These are phyloP conservation scores for Cercospora zeina DNA, from an alignment of 2,329 filamentous ascomycete genomes.

Conservation along the genomic window DNA sequence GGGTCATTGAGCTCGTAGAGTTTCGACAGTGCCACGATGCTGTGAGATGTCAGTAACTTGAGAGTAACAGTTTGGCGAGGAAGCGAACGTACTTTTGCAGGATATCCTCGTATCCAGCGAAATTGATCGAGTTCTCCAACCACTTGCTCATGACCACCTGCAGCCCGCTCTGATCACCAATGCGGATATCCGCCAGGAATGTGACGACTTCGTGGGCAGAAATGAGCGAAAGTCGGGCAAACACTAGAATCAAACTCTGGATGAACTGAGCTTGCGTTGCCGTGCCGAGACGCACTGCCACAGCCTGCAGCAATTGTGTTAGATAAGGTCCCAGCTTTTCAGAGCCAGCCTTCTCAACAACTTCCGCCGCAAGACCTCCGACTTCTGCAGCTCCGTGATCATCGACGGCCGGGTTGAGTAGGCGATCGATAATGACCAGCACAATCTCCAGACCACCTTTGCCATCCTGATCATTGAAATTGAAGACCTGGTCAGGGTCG, in stretches of 20 bases:
- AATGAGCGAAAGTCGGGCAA: conserved; percentile 82
- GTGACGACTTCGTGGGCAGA: conserved; percentile 87
- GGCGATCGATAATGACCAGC: conserved; percentile 85
- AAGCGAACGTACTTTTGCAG: conserved; percentile 77
- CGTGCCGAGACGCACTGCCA: conserved; percentile 78
- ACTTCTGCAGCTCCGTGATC: conserved; percentile 96
- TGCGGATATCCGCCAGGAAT: conserved; percentile 81
- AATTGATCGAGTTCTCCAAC: conserved; percentile 95
- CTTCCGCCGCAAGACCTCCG: conserved; percentile 85
- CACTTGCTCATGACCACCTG: conserved; percentile 90
- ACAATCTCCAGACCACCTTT: conserved; percentile 85
- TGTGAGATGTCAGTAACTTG: conserved; percentile 42
- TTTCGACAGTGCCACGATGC: conserved; percentile 88
- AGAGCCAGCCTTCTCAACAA: conserved; percentile 92
- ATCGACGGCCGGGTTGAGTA: conserved; percentile 79
- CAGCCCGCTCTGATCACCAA: conserved; percentile 77
- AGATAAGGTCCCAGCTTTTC: conserved; percentile 89
- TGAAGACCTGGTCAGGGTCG: conserved; percentile 85
- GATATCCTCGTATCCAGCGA: conserved; percentile 97
- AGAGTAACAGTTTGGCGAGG: neutral
- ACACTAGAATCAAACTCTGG: conserved; percentile 92
- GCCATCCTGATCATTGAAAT: conserved; percentile 76
- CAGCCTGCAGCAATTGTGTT: conserved; percentile 81
- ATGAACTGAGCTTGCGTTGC: conserved; percentile 88
- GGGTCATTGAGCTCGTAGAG: conserved; percentile 84